Base-by-base conservation (phyloP, 2,329 filamentous ascomycete species). In the Colletotrichum camelliae region DNA sequence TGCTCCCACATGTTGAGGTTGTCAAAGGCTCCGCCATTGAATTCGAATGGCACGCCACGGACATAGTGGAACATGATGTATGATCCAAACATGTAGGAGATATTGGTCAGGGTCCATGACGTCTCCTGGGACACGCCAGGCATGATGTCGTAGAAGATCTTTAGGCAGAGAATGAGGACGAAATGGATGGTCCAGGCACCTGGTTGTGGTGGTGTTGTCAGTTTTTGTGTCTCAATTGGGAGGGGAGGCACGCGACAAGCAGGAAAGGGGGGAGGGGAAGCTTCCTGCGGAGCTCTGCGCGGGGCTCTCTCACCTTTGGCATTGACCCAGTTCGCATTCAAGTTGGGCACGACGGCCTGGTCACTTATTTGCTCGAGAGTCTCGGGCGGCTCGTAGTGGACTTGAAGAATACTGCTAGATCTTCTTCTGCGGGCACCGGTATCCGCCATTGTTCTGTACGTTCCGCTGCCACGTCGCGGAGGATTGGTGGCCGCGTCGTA, bases 1-100 rank as follows among this genome's bases (percentile, higher is more conserved):
- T 99, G 97, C 88, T 99, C 97, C 97, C 97, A 99, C 97, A 99
- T 98, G 88, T 98, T 99, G 83, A 99, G 91, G 86, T 99, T 98
- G 89, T 99, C 97, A 86, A 98, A 99, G 80, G 97, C 97, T 75
- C 97, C 97, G 72, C 95, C 94, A 84, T 99, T 99, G 91, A 99
- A 99, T 86, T 99, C 97, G 83, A 99, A 99, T 7, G 97, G 97
- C 62, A 98, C 95, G 80, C 97, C 97, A 83, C 96, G 95, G 80
- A 99, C 97, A 90, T 95, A 98, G 87, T 99, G 97, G 87, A 99
- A 99, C 97, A 99, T 99, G 86, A 99, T 92, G 86, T 98, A 99
- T 57, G 96, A 98, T 82, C 96, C 96, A 82, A 97, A 94, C 96
- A 98, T 98, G 90, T 99, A 99, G 67, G 96, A 96, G 85, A 98